phyloP scores from a whole-genome alignment of 2,329 filamentous ascomycete genomes.

The Penicillium sp. region DNA sequence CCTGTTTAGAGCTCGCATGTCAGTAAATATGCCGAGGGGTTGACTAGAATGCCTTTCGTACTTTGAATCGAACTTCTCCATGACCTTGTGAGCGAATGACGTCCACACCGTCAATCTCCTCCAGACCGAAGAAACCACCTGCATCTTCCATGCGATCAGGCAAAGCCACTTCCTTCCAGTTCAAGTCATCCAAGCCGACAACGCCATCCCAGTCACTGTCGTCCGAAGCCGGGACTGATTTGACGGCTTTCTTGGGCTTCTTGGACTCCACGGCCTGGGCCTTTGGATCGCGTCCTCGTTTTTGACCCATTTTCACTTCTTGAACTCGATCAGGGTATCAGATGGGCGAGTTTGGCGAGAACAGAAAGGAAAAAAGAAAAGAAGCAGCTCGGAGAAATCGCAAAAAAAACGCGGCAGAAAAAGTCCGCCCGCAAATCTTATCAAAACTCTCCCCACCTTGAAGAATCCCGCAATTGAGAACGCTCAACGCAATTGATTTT shows the following conservation, averaged over 20 bases:
- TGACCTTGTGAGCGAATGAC: conserved; percentile 63
- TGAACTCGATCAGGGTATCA: background rate
- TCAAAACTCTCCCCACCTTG: conserved; percentile 29
- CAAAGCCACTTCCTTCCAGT: conserved; percentile 60
- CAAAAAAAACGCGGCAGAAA: conserved; percentile 38
- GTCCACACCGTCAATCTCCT: conserved; percentile 88
- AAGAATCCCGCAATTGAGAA: conserved; percentile 17
- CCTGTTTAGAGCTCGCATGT: conserved; percentile 20
- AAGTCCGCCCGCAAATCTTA: conserved; percentile 31
- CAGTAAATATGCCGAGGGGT: background rate
- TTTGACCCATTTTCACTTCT: conserved; percentile 31
- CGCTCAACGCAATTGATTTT: conserved; percentile 1
- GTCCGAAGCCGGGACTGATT: conserved; percentile 11
- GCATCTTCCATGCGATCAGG: conserved; percentile 79
- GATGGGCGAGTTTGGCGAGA: conserved; percentile 2
- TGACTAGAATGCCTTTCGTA: conserved; percentile 15
- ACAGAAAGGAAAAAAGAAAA: conserved; percentile 1
- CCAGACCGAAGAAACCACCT: conserved; percentile 87
- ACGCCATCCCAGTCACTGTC: conserved; percentile 25
- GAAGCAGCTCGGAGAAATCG: conserved; percentile 15
- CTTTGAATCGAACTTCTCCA: conserved; percentile 43
- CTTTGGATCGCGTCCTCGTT: conserved; percentile 33
- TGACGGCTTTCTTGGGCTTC: conserved; percentile 33
- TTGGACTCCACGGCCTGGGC: conserved; percentile 26
- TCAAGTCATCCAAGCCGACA: conserved; percentile 48